These are phyloP conservation scores for Chalciporus sphaerocephalus DNA, from an alignment of 768 basidiomycete species.

Conservation along the genomic window DNA sequence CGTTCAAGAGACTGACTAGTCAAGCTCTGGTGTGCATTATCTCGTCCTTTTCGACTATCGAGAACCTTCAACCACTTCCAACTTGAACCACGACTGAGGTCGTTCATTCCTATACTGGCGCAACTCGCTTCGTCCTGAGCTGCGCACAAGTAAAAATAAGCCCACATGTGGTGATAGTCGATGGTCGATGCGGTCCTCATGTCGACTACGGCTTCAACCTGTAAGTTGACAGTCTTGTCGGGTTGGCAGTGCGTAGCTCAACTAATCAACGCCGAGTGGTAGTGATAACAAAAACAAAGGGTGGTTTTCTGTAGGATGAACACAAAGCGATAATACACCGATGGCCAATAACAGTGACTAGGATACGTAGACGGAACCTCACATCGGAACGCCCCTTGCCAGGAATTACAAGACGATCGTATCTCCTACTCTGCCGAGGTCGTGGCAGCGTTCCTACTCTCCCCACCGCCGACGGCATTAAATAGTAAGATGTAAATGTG, in stretches of 20 bases:
- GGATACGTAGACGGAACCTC: not conserved
- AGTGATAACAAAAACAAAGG: constrained; percentile 36
- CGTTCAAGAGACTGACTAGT: too few species aligned
- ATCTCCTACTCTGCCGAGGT: constrained; percentile 21
- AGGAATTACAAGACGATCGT: constrained; percentile 16
- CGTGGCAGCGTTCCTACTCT: too few species aligned
- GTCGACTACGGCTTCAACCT: constrained; percentile 58
- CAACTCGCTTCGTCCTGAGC: constrained; percentile 60
- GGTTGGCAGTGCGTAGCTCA: too few species aligned
- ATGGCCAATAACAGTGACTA: constrained; percentile 20
- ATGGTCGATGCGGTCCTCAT: constrained; percentile 54
- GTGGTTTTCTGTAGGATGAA: constrained; percentile 59
- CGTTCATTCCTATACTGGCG: too few species aligned
- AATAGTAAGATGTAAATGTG: constrained; percentile 54
- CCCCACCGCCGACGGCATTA: constrained; percentile 26
- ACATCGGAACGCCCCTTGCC: constrained; percentile 13
- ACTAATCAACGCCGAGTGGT: too few species aligned
- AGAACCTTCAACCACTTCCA: too few species aligned
- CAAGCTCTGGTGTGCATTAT: too few species aligned
- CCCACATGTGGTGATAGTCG: constrained; percentile 46
- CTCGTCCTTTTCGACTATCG: too few species aligned
- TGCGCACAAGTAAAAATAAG: constrained; percentile 51
- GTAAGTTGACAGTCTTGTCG: too few species aligned
- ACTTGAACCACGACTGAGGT: too few species aligned
- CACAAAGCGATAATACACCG: constrained; percentile 49